phyloP scores from a whole-genome alignment of 768 basidiomycete genomes.

The Leccinum uliginosum region DNA sequence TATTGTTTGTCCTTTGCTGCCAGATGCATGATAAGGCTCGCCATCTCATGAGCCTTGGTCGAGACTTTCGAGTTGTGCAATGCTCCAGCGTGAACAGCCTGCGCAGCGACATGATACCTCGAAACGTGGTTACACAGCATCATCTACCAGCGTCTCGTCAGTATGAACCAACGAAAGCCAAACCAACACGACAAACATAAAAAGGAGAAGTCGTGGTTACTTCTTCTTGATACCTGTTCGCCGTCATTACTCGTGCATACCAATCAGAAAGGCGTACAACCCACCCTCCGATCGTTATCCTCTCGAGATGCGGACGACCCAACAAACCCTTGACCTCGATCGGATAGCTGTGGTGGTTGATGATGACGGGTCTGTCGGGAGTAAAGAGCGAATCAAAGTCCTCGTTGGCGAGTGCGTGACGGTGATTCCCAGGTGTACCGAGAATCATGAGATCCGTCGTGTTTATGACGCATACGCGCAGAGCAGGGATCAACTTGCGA shows the following conservation, averaged over 20 bases:
- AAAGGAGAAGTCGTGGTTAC: conserved; percentile 84
- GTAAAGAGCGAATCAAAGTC: conserved; percentile 74
- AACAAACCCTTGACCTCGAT: conserved; percentile 67
- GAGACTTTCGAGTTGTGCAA: conserved; percentile 49
- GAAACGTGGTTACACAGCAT: conserved; percentile 69
- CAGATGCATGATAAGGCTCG: conserved; percentile 56
- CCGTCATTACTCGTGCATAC: neutral
- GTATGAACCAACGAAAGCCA: neutral
- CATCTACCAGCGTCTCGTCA: conserved; percentile 43
- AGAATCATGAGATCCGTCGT: conserved; percentile 89
- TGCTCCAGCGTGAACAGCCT: conserved; percentile 56
- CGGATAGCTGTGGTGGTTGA: conserved; percentile 84
- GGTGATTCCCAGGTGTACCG: conserved; percentile 60
- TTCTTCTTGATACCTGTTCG: conserved; percentile 54
- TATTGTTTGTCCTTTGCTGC: conserved; percentile 59
- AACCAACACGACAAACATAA: conserved; percentile 43
- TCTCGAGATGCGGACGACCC: conserved; percentile 45
- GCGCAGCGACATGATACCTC: conserved; percentile 59
- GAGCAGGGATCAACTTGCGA: conserved; percentile 58
- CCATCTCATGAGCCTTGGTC: conserved; percentile 52
- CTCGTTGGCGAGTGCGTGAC: conserved; percentile 61
- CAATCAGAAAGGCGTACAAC: conserved; percentile 5
- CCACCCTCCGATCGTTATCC: conserved; percentile 52
- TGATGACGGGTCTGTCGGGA: conserved; percentile 58
- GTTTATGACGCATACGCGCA: conserved; percentile 85